Evolutionary conservation across 345 rosid species (phyloP).

Genomic region (Boechera divaricarpa): DNA sequence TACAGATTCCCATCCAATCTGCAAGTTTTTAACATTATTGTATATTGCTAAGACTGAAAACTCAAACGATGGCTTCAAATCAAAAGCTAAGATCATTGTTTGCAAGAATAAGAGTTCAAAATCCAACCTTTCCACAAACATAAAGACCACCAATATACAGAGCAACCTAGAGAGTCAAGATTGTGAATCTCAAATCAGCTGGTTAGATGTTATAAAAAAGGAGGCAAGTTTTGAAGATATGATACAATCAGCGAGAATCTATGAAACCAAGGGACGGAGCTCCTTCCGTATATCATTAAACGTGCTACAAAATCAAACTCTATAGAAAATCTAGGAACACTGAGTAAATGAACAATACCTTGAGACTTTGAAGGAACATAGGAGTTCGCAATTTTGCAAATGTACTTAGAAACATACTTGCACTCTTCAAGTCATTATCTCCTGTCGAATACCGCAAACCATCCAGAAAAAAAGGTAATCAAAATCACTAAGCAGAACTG

Average conservation of each 20-base stretch:
- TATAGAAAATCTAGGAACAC: not conserved
- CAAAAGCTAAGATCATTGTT: constrained; percentile 5
- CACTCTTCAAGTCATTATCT: constrained; percentile 55
- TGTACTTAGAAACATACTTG: constrained; percentile 51
- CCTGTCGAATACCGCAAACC: constrained; percentile 52
- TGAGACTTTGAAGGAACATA: constrained; percentile 71
- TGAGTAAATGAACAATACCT: constrained; percentile 55
- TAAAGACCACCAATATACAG: constrained; percentile 74
- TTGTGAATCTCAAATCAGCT: constrained; percentile 30
- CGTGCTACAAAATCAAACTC: constrained; percentile 15
- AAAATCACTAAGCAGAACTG: constrained; percentile 13
- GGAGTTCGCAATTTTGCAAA: constrained; percentile 74
- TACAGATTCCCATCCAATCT: constrained; percentile 95
- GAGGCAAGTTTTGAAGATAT: not conserved
- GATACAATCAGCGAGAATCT: not conserved
- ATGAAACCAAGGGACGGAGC: constrained; percentile 15
- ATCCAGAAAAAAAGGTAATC: constrained; percentile 62
- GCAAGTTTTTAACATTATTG: constrained; percentile 40
- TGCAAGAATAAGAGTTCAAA: not conserved
- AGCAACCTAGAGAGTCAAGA: constrained; percentile 68
- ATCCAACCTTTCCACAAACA: constrained; percentile 85
- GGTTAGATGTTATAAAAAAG: not conserved
- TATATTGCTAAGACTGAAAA: not conserved
- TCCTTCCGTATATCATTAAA: constrained; percentile 8
- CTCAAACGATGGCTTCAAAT: constrained; percentile 11